Base-by-base conservation (phyloP, 208 protist genomes). In the Vickermania spadyakhi region DNA sequence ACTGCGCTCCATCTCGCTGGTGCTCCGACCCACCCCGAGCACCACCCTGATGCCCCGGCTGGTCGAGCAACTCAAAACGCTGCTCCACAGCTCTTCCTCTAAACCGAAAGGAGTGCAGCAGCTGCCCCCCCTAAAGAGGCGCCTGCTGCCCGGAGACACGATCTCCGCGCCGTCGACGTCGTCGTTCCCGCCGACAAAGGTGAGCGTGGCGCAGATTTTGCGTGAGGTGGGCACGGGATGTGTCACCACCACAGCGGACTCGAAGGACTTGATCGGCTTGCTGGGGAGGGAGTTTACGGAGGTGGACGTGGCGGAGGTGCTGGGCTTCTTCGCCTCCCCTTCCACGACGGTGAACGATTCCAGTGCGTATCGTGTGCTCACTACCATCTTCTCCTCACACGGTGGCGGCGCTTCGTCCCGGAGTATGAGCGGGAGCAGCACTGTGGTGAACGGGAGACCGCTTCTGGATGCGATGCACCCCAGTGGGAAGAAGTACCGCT, bases 291-390 rank as follows among this genome's bases (percentile, higher is more conserved):
- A 61, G 26, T 81, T 93, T 58, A 84, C 77, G 13, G 81, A 92
- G 66, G 56, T 60, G n/a, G 81, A 93, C 65, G 85, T 88, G 58
- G 89, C 89, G 1, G 84, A 91, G 54, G 80, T 89, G 56, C 67
- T 95, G 4, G 80, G 74, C n/a, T 87, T 91, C 67, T 89, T 95
- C 54, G 84, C 87, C n/a, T 88, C 87, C 0, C 81, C 78, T 36
- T 70, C 77, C 51, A 82, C 73, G 49, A 72, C 75, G 1, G 59
- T 71, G 5, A 80, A 80, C 50, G 84, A 94, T 66, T 70, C 70
- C 54, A 90, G 70, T 64, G 81, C 84, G 30, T 92, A 93, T 65
- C 75, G 70, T 26, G 70, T 80, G 3, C 77, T 95, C 31, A 86
- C 88, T 79, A 72, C 64, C 11, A 79, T 79, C 21, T 59, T 53